Base-by-base conservation (phyloP, 2,329 filamentous ascomycete genomes). In the Cryphonectria radicalis region DNA sequence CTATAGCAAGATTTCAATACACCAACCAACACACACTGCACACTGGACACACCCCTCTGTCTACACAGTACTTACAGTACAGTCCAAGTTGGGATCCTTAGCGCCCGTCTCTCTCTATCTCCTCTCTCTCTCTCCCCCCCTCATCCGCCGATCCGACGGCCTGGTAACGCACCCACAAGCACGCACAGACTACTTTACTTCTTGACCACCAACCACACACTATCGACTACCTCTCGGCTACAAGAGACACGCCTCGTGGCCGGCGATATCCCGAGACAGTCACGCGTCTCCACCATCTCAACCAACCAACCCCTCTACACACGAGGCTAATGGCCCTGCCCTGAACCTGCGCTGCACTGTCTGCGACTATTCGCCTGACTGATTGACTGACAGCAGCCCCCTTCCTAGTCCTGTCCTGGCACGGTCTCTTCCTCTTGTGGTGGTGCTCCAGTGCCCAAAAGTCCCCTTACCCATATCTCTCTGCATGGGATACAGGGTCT, bases 181-280 rank as follows among this genome's bases (percentile, higher is more conserved):
- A 35, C 46, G 32, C 42, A 19, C 28, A 32, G 55, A 35, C 55
- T 59, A 59, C 28, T 50, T n/a, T 17, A n/a, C 19, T n/a, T n/a
- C 46, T 6, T 11, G n/a, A 50, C 46, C 46, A 50, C 46, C 46
- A 50, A 50, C 46, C 46, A 50, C 46, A 50, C 22, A 25, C 37
- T 43, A 19, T 37, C 25, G 19, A 37, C 28, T 50, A 42, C 50
- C 28, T 25, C 17, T 55, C 71, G 67, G 67, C 69, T 69, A 71
- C 72, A 69, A 67, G 40, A 50, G 53, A 69, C 67, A 57, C 67
- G 69, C 69, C 69, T 71, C 69, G 72, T 73, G 69, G 72, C 72
- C 72, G 72, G 69, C 46, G 40, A 25, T 42, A 69, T 68, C 50
- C 72, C 72, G 72, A 73, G 69, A 73, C 72, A 70, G 40, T 14